Base-by-base conservation (phyloP, 2,329 filamentous ascomycete genomes). In the Penicillium sp. region DNA sequence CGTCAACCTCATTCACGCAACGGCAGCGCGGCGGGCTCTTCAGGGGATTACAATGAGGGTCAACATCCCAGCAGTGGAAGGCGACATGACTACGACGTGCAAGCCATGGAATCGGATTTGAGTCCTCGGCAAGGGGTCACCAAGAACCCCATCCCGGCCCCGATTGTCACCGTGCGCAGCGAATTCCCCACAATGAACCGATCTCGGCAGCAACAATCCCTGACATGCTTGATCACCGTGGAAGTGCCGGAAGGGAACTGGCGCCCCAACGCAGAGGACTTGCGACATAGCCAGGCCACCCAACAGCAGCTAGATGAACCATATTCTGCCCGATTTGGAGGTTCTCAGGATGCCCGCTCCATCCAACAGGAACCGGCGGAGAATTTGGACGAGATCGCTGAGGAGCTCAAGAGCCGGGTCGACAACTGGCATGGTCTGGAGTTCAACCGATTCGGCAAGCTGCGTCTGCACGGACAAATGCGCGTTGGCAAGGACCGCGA, bases 351-450 rank as follows among this genome's bases (percentile, higher is more conserved):
- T 27, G 82, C 85, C 9, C 81, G 84, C 2, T 86, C 89, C 61
- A 82, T 84, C 58, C 88, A 89, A 1, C 90, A 90, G 64, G 91
- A 96, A 72, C 84, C 90, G 2, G 81, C 86, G 3, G 90, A 93
- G 65, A 87, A 87, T 5, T 74, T 98, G 56, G 89, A 95, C 54
- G 88, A 93, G 63, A 90, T 95, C 70, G 96, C 93, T 0, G 91
- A 97, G 69, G 90, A 87, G 61, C 78, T 99, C 57, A 87, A 91
- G 56, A 85, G 81, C 46, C 88, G 93, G n/a, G 95, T 99, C 11
- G 95, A 99, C 68, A 97, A 98, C 67, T 99, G 95, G 95, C 95
- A 99, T 72, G 93, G 95, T 0, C 81, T 99, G 21, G 93, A 98
- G 71, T 97, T 97, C 69, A 86, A 87, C 69, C 86, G 90, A 63